phyloP scores from a whole-genome alignment of 2,329 filamentous ascomycete species.

The Microcyclosporella mali region DNA sequence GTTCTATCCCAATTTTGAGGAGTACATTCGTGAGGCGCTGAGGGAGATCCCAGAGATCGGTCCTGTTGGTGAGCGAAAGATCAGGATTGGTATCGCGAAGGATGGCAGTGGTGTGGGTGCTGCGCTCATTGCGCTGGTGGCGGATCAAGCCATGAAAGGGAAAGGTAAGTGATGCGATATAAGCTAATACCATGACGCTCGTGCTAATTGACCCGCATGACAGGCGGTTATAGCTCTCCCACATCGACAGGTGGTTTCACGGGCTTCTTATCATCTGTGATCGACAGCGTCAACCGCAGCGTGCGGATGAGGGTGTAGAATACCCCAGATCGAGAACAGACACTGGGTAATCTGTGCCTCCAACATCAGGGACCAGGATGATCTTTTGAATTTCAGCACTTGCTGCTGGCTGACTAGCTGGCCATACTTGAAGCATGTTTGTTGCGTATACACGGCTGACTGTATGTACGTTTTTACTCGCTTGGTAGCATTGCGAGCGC shows the following conservation, averaged over 20 bases:
- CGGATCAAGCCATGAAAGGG: slow-evolving; percentile 50
- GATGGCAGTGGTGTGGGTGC: slow-evolving; percentile 95
- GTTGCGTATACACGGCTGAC: too few relatives aligned
- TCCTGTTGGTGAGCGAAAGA: slow-evolving; percentile 68
- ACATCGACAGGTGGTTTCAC: slow-evolving; percentile 6
- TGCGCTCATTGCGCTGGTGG: slow-evolving; percentile 86
- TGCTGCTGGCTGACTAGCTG: too few relatives aligned
- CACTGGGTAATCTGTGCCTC: too few relatives aligned
- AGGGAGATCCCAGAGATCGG: slow-evolving; percentile 72
- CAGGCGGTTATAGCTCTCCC: slow-evolving; percentile 4
- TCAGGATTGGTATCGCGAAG: slow-evolving; percentile 93
- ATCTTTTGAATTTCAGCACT: too few relatives aligned
- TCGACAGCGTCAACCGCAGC: slow-evolving; percentile 18
- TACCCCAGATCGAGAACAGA: background rate
- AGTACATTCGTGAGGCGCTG: slow-evolving; percentile 78
- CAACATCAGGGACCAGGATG: too few relatives aligned
- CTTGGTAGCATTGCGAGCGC: too few relatives aligned
- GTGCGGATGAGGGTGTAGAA: slow-evolving; percentile 17
- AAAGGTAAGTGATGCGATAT: slow-evolving; percentile 1
- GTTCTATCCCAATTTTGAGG: slow-evolving; percentile 89
- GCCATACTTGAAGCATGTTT: too few relatives aligned
- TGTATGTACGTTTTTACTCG: too few relatives aligned
- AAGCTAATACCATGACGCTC: background rate
- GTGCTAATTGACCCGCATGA: background rate
- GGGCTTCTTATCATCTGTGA: slow-evolving; percentile 14